phyloP scores from a whole-genome alignment of 2,329 filamentous ascomycete species.

The Cucurbitaria berberidis region DNA sequence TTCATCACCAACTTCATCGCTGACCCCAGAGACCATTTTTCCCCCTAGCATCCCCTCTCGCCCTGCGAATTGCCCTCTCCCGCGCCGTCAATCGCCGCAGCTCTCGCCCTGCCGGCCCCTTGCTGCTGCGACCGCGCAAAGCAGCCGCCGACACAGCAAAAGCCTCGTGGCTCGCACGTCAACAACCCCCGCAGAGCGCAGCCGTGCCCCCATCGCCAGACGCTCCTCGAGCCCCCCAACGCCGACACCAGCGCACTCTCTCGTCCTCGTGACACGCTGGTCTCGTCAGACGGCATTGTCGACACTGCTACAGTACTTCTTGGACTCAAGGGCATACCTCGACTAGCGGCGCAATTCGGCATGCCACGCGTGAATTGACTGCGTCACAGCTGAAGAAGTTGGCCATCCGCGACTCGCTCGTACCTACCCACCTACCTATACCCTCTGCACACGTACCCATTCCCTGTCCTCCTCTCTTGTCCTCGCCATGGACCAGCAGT shows the following conservation, averaged over 20 bases:
- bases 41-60: background rate
- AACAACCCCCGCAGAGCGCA: slow-evolving; percentile 18
- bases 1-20: slow-evolving; percentile 9
- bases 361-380: slow-evolving; percentile 43
- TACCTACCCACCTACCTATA: slow-evolving; percentile 5
- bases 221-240: slow-evolving; percentile 20
- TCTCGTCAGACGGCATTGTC: slow-evolving; percentile 5
- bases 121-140: slow-evolving; percentile 12
- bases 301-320: background rate
- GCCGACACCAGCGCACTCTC: no score
- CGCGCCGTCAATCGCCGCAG: slow-evolving; percentile 2
- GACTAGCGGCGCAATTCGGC: slow-evolving; percentile 35
- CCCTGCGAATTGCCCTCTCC: background rate
- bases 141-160: slow-evolving; percentile 13
- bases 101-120: slow-evolving; percentile 2
- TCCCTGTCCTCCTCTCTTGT: no score
- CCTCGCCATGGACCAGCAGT: slow-evolving; percentile 49
- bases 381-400: slow-evolving; percentile 47
- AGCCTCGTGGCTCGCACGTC: slow-evolving; percentile 20
- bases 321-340: background rate
- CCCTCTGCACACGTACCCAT: slow-evolving; percentile 11
- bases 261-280: slow-evolving; percentile 14
- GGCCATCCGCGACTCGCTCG: slow-evolving; percentile 26
- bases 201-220: slow-evolving; percentile 3
- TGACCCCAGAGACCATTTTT: slow-evolving; percentile 8